phyloP scores from a whole-genome alignment of 495 filamentous ascomycete species.

The Penicillium flavigenum region DNA sequence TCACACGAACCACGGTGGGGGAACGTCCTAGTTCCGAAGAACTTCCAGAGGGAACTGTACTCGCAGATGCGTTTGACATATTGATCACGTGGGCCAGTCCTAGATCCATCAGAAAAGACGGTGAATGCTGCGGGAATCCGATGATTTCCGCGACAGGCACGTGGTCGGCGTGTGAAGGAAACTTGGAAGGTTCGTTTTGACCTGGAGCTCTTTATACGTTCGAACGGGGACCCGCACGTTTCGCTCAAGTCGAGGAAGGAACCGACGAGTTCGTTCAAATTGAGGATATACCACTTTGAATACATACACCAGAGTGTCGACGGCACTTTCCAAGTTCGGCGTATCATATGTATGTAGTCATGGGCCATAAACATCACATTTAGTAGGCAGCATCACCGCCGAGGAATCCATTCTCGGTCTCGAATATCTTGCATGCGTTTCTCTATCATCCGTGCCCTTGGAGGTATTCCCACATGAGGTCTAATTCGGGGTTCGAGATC shows the following conservation, averaged over 20 bases:
- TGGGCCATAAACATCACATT: background rate
- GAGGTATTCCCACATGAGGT: constrained; percentile 14
- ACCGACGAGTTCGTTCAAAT: background rate
- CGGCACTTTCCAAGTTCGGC: background rate
- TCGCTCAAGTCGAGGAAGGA: background rate
- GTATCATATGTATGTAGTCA: background rate
- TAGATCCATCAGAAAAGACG: background rate
- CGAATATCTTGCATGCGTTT: constrained; percentile 15
- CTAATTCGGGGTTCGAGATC: background rate
- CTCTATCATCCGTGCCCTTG: constrained; percentile 15
- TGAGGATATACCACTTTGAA: background rate
- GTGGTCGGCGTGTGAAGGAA: background rate
- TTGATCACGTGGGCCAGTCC: background rate
- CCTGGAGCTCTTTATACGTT: background rate
- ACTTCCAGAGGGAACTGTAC: background rate
- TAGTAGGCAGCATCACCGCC: background rate
- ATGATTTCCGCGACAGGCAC: background rate
- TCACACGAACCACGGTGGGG: background rate
- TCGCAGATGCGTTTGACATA: background rate
- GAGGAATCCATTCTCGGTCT: constrained; percentile 29
- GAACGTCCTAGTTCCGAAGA: background rate
- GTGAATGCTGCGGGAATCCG: background rate
- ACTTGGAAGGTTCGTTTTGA: background rate
- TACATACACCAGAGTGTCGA: background rate
- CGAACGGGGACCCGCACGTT: background rate